These are phyloP conservation scores for Macrolepiota dolichaula DNA, from an alignment of 768 basidiomycete genomes.

Conservation along the genomic window DNA sequence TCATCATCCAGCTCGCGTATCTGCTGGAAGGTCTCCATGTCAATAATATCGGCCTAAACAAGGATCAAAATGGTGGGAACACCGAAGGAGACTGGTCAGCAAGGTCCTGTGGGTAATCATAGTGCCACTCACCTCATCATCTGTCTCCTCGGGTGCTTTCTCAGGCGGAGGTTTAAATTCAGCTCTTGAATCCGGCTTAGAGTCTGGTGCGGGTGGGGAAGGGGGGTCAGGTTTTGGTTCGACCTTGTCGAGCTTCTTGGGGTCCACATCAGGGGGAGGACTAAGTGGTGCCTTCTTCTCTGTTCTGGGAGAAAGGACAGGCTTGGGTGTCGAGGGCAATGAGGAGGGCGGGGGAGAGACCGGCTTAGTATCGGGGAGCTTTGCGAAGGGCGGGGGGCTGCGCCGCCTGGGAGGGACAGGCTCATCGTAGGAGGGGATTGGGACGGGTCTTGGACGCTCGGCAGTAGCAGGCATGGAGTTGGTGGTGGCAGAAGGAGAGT, in stretches of 20 bases:
- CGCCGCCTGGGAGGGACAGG: constrained; percentile 12
- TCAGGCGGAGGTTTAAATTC: not conserved
- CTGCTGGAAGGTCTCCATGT: constrained; percentile 81
- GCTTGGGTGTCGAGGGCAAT: constrained; percentile 13
- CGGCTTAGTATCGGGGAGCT: constrained; percentile 9
- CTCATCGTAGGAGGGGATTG: constrained; percentile 16
- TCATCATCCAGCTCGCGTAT: constrained; percentile 91
- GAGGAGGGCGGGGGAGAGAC: not conserved
- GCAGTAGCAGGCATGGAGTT: constrained; percentile 18
- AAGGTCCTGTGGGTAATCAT: not conserved
- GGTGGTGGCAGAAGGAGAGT: constrained; percentile 5
- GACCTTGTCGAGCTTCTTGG: constrained; percentile 2
- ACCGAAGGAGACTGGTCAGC: not conserved
- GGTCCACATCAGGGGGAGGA: not conserved
- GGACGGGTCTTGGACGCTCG: constrained; percentile 15
- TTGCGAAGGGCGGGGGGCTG: constrained; percentile 12
- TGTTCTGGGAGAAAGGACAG: constrained; percentile 1
- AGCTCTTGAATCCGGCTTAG: not conserved
- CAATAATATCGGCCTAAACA: constrained; percentile 41
- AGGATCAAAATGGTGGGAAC: constrained; percentile 8
- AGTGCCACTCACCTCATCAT: constrained; percentile 6
- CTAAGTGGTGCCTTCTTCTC: not conserved
- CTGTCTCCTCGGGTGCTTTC: not conserved
- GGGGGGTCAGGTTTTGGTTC: not conserved
- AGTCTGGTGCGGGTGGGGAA: not conserved